phyloP scores from a whole-genome alignment of 768 basidiomycete genomes.

The Dioszegia aurantiaca region DNA sequence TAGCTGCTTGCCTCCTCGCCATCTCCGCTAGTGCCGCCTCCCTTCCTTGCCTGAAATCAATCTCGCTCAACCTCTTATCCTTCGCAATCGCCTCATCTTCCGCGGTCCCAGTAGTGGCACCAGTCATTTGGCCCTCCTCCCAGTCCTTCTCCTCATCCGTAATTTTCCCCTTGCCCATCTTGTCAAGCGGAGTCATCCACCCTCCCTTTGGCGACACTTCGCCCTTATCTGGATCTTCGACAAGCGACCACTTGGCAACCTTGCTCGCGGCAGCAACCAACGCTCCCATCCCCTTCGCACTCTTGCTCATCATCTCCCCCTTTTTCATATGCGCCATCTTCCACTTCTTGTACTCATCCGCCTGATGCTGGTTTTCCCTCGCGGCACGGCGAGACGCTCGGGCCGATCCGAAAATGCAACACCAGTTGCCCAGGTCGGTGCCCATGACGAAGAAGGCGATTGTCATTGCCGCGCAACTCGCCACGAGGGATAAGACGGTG shows the following conservation, averaged over 20 bases:
- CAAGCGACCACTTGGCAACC: conserved; percentile 38
- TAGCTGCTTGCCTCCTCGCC: conserved; percentile 18
- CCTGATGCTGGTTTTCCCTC: conserved; percentile 14
- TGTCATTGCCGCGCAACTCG: conserved; percentile 47
- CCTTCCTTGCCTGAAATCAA: conserved; percentile 39
- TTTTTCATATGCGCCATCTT: conserved; percentile 30
- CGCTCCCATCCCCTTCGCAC: conserved; percentile 27
- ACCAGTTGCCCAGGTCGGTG: conserved; percentile 40
- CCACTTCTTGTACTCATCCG: conserved; percentile 43
- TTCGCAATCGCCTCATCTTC: conserved; percentile 24
- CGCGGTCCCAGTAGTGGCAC: background rate
- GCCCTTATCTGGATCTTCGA: conserved; percentile 1
- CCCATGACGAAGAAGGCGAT: conserved; percentile 53
- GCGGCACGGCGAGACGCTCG: conserved; percentile 8
- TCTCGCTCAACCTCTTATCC: conserved; percentile 32
- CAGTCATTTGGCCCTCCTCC: conserved; percentile 4
- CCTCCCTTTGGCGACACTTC: background rate
- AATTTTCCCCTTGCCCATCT: conserved; percentile 7
- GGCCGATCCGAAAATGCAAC: conserved; percentile 16
- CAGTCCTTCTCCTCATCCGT: conserved; percentile 14
- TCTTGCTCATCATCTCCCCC: conserved; percentile 15
- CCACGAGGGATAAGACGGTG: conserved; percentile 50
- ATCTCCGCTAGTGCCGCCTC: conserved; percentile 31
- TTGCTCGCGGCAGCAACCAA: conserved; percentile 25
- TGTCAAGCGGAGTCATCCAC: conserved; percentile 4